These are phyloP conservation scores for Iris macrosiphon DNA, from an alignment of 106 monocot species.

Conservation along the genomic window DNA sequence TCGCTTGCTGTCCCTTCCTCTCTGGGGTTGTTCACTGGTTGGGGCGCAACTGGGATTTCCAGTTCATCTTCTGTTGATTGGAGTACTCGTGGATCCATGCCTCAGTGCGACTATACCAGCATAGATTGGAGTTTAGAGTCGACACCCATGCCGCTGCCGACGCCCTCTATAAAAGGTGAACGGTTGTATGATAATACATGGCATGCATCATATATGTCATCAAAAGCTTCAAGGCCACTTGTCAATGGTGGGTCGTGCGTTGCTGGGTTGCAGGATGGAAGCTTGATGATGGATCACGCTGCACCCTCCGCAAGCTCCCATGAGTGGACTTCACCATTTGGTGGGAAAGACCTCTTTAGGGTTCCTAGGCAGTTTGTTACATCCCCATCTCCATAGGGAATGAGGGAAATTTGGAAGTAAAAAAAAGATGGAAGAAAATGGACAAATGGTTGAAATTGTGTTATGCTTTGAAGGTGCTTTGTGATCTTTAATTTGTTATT, in stretches of 20 bases:
- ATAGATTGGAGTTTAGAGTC: constrained; percentile 86
- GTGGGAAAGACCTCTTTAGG: constrained; percentile 63
- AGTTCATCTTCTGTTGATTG: constrained; percentile 37
- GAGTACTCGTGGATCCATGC: constrained; percentile 26
- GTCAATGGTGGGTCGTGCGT: constrained; percentile 11
- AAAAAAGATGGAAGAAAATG: neutral
- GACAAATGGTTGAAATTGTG: constrained; percentile 9
- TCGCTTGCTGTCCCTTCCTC: constrained; percentile 44
- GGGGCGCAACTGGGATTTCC: constrained; percentile 34
- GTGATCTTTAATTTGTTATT: neutral
- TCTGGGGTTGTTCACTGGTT: constrained; percentile 52
- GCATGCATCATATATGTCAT: neutral
- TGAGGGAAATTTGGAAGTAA: neutral
- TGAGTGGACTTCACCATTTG: constrained; percentile 68
- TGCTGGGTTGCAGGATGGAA: constrained; percentile 25
- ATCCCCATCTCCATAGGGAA: constrained; percentile 25
- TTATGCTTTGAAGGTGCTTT: neutral
- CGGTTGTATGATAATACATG: neutral
- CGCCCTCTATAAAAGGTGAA: constrained; percentile 13
- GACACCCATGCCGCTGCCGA: constrained; percentile 14
- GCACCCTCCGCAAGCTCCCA: constrained; percentile 6
- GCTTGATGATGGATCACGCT: constrained; percentile 1
- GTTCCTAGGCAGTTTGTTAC: constrained; percentile 60
- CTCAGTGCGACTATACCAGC: constrained; percentile 56
- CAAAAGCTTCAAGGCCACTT: constrained; percentile 7